Evolutionary conservation across 1,284 basidiomycete species (phyloP), one percentile per base, ranked within the genome.

Genomic region (Inonotus obliquus): DNA sequence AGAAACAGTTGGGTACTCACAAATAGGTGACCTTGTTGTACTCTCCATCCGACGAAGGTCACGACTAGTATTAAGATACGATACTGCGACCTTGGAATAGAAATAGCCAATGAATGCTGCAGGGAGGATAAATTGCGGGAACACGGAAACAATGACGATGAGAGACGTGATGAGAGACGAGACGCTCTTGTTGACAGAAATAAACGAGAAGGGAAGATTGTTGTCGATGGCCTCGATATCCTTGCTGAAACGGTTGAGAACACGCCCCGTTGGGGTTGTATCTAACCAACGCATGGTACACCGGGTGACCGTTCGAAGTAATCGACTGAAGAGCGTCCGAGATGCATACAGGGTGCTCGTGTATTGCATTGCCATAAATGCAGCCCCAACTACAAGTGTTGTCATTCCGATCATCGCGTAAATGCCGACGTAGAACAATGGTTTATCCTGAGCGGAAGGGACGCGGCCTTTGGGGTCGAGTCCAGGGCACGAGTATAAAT

Each of bases 141-240:
- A 86, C 23, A 92, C 78, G 38, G 82, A 72, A 44, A 83, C 84
- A 53, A 21, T 54, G 23, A 66, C 65, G 14, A 70, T 66, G 37
- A 91, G 76, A 2, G 89, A 83, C 0, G 85, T 83, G 44, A 88
- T 78, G 71, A 94, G 88, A 32, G 81, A 82, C 0, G 89, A 90
- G 38, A 92, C 73, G 1, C 89, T 87, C 0, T 81, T 79, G 66
- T 92, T 89, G 54, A 92, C 89, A 4, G 84, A 79, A 65, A 89
- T 84, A 27, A 94, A 73, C 0, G 89, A 87, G 9, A 79, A 74
- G 7, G 86, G 85, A n/a, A 94, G 74, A 0, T 84, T 84, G 0
- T 79, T 77, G 70, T 94, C 91, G 53, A 94, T 86, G 0, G 87
- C 90, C 70, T 91, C 88, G 47, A 93, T 81, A 70, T 94, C 92